phyloP scores from a whole-genome alignment of 257 asterid species.

The Nicotiana obtusifolia region DNA sequence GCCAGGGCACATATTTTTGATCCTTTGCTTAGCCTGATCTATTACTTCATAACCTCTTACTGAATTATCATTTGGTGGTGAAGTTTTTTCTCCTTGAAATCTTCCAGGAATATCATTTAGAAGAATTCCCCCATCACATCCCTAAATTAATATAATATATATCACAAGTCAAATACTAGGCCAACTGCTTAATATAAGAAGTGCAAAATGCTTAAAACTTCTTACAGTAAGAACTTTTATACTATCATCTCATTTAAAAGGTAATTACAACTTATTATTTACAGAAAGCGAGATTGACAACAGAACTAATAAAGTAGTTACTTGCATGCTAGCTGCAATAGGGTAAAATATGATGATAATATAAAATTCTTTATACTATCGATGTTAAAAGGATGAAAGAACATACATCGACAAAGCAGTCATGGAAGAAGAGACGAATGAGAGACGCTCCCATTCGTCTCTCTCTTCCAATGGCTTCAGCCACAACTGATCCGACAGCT shows the following conservation, averaged over 20 bases:
- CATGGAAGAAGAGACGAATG: conserved; percentile 16
- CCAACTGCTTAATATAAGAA: not conserved
- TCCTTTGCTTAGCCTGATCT: conserved; percentile 9
- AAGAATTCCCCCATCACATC: conserved; percentile 15
- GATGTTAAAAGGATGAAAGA: not conserved
- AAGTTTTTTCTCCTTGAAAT: conserved; percentile 11
- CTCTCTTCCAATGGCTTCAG: not conserved
- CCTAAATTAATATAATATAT: not conserved
- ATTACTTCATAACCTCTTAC: conserved; percentile 11
- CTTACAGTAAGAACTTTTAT: no score
- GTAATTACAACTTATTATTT: no score
- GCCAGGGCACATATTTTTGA: not conserved
- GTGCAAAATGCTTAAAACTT: no score
- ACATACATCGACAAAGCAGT: conserved; percentile 14
- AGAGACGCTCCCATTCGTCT: conserved; percentile 15
- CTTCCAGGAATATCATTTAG: conserved; percentile 7
- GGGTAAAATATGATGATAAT: no score
- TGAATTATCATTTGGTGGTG: conserved; percentile 11
- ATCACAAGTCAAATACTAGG: not conserved
- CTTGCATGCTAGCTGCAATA: no score
- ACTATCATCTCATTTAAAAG: no score
- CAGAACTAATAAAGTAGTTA: no score
- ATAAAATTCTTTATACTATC: no score
- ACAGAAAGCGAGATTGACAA: no score
- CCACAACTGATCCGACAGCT: conserved; percentile 6